Evolutionary conservation across 331 rosid species (phyloP).

Genomic region (Dryas integrifolia): DNA sequence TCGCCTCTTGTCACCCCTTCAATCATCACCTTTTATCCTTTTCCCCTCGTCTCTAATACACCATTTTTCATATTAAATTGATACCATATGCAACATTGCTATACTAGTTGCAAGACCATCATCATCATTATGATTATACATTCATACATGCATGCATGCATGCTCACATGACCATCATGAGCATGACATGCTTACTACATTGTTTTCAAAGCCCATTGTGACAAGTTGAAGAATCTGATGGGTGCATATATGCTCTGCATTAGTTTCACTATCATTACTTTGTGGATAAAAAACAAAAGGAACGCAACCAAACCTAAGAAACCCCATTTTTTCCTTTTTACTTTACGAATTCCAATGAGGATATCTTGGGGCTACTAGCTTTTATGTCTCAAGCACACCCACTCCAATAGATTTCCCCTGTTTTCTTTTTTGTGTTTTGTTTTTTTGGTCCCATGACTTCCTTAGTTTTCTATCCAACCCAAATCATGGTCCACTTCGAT

Average conservation of each 20-base stretch:
- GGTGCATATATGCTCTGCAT: background rate
- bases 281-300: background rate
- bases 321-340: conserved; percentile 25
- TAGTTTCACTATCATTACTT: background rate
- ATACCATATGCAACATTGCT: too few relatives aligned
- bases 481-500: conserved; percentile 27
- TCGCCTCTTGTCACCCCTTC: conserved; percentile 51
- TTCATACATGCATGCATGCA: too few relatives aligned
- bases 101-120: too few relatives aligned
- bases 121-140: too few relatives aligned
- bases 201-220: too few relatives aligned
- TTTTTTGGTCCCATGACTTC: background rate
- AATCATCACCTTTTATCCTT: conserved; percentile 57
- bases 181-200: too few relatives aligned
- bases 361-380: conserved; percentile 38
- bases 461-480: conserved; percentile 13
- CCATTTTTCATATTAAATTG: background rate
- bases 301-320: conserved; percentile 44
- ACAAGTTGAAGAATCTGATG: background rate
- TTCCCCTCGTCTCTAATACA: conserved; percentile 12
- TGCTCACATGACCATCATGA: too few relatives aligned
- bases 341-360: conserved; percentile 65
- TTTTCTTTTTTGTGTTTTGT: background rate
- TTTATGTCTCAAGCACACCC: conserved; percentile 41
- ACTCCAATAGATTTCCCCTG: conserved; percentile 37